Conservation (phyloP, 1,139 yeast genomes). For the Casaregolazyma suthepensis region DNA sequence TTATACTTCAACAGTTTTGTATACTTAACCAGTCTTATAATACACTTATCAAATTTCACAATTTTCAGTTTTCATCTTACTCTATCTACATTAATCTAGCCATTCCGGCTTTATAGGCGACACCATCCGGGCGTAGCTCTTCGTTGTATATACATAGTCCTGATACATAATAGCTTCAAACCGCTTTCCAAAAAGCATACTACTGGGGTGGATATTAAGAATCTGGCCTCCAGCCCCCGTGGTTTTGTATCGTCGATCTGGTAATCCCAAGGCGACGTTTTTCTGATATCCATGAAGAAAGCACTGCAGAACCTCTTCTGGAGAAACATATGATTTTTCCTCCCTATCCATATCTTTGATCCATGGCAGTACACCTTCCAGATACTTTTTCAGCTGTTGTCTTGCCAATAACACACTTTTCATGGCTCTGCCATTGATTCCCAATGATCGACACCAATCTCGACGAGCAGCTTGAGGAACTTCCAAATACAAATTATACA, state of each 20-base stretch:
- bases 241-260: conserved; percentile 88
- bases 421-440: conserved; percentile 73
- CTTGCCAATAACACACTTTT: conserved; percentile 70
- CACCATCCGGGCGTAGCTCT: conserved; percentile 87
- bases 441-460: conserved; percentile 78
- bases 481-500: conserved; percentile 54
- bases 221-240: conserved; percentile 60
- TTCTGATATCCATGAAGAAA: conserved; percentile 76
- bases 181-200: conserved; percentile 74
- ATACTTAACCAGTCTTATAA: too few species aligned
- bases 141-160: conserved; percentile 88
- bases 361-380: conserved; percentile 33
- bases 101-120: conserved; percentile 78
- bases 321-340: conserved; percentile 32
- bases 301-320: conserved; percentile 55
- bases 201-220: conserved; percentile 87
- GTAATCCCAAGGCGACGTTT: conserved; percentile 90
- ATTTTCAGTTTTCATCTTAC: too few species aligned
- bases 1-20: too few species aligned
- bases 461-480: conserved; percentile 44
- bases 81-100: conserved; percentile 42
- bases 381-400: conserved; percentile 67
- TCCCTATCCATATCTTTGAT: conserved; percentile 20
- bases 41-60: too few species aligned
- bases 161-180: conserved; percentile 89